Conservation (phyloP, 208 protist genomes). For the Crithidia fasciculata region DNA sequence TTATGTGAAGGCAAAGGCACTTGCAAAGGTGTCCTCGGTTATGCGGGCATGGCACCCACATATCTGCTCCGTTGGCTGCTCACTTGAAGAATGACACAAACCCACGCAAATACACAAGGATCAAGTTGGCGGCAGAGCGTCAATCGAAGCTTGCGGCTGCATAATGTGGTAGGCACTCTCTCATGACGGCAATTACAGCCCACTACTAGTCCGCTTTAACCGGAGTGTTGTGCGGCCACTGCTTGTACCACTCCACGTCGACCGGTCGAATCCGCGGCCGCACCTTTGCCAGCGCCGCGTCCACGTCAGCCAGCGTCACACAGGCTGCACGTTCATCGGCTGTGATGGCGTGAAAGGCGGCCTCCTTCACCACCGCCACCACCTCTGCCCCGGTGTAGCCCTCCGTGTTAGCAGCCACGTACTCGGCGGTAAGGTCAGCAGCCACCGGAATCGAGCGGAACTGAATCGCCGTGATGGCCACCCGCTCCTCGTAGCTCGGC, state of each 20-base stretch:
- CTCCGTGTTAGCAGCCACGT: constrained; percentile 65
- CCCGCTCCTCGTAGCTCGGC: constrained; percentile 76
- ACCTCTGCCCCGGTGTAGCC: constrained; percentile 95
- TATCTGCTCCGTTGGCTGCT: too few species aligned
- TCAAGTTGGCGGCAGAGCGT: too few species aligned
- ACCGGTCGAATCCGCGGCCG: constrained; percentile 47
- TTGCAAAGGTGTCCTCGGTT: too few species aligned
- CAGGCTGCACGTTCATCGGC: constrained; percentile 46
- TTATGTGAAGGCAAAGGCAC: too few species aligned
- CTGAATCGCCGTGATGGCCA: constrained; percentile 88
- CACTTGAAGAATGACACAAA: too few species aligned
- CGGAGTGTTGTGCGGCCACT: constrained; percentile 37
- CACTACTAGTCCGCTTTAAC: not conserved
- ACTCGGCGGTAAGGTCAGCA: constrained; percentile 51
- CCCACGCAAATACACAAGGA: too few species aligned
- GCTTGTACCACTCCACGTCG: constrained; percentile 71
- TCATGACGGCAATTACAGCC: not conserved
- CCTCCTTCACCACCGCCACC: constrained; percentile 91
- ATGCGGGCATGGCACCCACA: too few species aligned
- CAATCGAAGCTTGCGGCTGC: too few species aligned
- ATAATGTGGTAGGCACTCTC: too few species aligned
- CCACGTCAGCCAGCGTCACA: constrained; percentile 59
- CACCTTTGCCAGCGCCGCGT: constrained; percentile 63
- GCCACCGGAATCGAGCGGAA: constrained; percentile 65
- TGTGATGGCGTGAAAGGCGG: constrained; percentile 85